phyloP scores from a whole-genome alignment of 2,329 filamentous ascomycete genomes.

The Fusarium paranaense region DNA sequence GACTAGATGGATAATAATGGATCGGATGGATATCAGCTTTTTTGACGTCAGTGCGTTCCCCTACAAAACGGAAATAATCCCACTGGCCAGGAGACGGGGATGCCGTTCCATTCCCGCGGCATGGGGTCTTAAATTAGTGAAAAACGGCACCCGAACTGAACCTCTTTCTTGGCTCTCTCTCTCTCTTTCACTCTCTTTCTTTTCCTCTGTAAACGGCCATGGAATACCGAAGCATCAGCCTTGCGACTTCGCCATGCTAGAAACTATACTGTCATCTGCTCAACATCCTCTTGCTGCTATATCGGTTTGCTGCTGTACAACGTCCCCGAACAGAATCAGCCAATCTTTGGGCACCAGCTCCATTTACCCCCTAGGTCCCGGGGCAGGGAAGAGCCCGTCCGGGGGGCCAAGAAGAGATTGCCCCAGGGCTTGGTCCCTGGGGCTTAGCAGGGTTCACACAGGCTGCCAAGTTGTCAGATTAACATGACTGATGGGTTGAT shows the following conservation, averaged over 20 bases:
- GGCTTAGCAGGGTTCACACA: background rate
- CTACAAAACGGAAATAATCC: slow-evolving; percentile 10
- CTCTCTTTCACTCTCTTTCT: background rate
- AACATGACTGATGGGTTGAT: background rate
- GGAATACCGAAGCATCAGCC: background rate
- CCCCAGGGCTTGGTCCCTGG: background rate
- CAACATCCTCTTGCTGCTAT: background rate
- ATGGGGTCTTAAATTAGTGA: background rate
- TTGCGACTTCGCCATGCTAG: background rate
- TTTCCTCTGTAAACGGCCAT: background rate
- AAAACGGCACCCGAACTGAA: background rate
- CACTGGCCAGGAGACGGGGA: slow-evolving; percentile 18
- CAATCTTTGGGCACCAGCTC: background rate
- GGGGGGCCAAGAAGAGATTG: background rate
- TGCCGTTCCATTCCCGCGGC: background rate
- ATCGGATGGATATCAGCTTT: background rate
- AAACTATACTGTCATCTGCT: background rate
- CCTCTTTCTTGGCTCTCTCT: background rate
- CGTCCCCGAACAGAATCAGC: background rate
- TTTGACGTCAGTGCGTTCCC: slow-evolving; percentile 40
- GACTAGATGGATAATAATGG: background rate
- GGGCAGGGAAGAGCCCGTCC: background rate
- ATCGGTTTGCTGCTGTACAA: background rate
- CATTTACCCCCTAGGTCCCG: background rate
- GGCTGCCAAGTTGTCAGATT: background rate